Base-by-base conservation (phyloP, 164 flowering plant species). In the Annona squamosa region DNA sequence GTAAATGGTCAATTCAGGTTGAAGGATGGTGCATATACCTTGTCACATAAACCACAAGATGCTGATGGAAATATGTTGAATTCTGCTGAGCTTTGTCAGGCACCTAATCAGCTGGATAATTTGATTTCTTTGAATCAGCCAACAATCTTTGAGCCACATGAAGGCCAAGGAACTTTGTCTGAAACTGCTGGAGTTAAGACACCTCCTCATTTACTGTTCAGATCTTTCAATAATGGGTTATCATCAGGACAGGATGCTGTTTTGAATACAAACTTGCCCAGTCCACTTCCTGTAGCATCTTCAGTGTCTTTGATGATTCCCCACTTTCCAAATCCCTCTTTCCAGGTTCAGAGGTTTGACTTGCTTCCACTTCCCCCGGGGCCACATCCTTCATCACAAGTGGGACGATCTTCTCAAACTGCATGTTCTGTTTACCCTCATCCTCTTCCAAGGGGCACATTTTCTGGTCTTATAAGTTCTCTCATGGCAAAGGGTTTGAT, bases 401-500 rank as follows among this genome's bases (percentile, higher is more conserved):
- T 79, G 68, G 67, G 83, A 61, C 84, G 84, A 43, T 10, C 71
- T 16, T 71, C 85, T 67, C 90, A 83, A 69, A 87, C 68, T 80
- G 71, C 78, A 42, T 80, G 79, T 72, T 71, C 84, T 52, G 57
- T 76, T 67, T 64, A 76, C 5, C 63, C 87, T 59, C 83, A 81
- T 46, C 85, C 86, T 64, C 83, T 85, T 7, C 79, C 83, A 4
- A 86, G 86, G 13, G 69, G 69, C 81, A 86, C 80, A 48, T 79
- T 83, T 75, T 83, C 96, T 16, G 91, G 93, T 48, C 80, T 95
- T 65, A 72, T 95, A 71, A 80, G 73, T 83, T 87, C 94, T 76
- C 93, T 95, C 56, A 78, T 95, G 90, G 90, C 93, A 9, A 96
- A 89, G 76, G 99, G 99, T 67, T 77, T 95, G 80, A 85, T 95